phyloP scores from a whole-genome alignment of 2,329 filamentous ascomycete species.

The Drechslera avenae region DNA sequence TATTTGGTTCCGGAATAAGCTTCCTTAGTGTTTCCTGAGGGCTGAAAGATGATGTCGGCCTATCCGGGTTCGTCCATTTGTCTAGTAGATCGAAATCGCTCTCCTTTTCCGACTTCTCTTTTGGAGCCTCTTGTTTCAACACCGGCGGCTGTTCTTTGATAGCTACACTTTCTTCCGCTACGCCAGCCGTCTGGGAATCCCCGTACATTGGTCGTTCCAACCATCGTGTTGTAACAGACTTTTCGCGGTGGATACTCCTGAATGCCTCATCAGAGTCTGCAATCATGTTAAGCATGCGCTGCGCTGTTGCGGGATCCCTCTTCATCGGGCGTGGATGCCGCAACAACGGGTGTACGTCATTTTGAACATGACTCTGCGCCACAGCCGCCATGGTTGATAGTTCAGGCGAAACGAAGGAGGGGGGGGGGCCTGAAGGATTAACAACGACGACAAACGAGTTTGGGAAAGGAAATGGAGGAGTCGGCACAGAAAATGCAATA shows the following conservation, averaged over 20 bases:
- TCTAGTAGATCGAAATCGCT: constrained; percentile 18
- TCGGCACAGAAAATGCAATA: constrained; percentile 24
- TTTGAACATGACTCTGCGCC: constrained; percentile 25
- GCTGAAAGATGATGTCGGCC: constrained; percentile 22
- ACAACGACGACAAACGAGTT: constrained; percentile 9
- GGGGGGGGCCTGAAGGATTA: constrained; percentile 9
- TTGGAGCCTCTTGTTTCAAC: not conserved
- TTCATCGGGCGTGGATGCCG: constrained; percentile 34
- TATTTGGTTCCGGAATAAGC: constrained; percentile 15
- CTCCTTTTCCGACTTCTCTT: constrained; percentile 3
- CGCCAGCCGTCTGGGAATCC: constrained; percentile 21
- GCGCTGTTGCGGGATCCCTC: constrained; percentile 33
- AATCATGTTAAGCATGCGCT: constrained; percentile 33
- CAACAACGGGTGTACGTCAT: constrained; percentile 31
- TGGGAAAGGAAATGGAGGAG: constrained; percentile 12
- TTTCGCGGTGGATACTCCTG: constrained; percentile 26
- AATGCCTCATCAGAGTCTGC: constrained; percentile 29
- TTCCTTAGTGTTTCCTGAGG: constrained; percentile 21
- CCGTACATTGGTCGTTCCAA: constrained; percentile 33
- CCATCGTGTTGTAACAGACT: constrained; percentile 36
- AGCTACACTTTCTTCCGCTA: constrained; percentile 18
- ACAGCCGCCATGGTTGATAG: constrained; percentile 22
- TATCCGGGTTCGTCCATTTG: constrained; percentile 26
- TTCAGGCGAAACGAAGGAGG: constrained; percentile 11
- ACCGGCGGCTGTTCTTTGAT: not conserved